A percentile compares a stretch with the other conserved stretches of the same genome.
Evolutionary conservation across 345 rosid species (phyloP).

Genomic region (Clausena lansium): DNA sequence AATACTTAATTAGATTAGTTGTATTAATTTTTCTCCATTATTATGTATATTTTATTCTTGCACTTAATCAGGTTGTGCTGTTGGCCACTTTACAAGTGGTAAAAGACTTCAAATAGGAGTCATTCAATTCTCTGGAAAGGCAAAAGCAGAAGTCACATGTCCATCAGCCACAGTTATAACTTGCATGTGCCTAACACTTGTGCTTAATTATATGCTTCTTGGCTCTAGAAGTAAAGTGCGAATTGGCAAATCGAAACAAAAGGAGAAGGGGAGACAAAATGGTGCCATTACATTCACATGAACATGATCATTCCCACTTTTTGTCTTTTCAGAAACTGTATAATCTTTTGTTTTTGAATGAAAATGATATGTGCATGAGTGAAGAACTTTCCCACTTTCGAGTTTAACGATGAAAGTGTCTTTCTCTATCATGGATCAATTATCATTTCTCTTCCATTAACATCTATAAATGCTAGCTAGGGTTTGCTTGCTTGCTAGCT

Average conservation of each 20-base stretch:
- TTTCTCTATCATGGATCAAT: conserved; percentile 48
- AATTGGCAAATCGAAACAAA: conserved; percentile 15
- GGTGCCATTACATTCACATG: conserved; percentile 25
- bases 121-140: conserved; percentile 11
- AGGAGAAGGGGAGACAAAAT: conserved; percentile 25
- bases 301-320: conserved; percentile 24
- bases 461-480: conserved; percentile 12
- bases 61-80: conserved; percentile 47
- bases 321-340: conserved; percentile 38
- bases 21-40: conserved; percentile 25
- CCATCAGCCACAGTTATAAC: conserved; percentile 23
- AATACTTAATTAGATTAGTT: conserved; percentile 17
- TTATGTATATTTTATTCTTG: conserved; percentile 28
- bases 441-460: conserved; percentile 16
- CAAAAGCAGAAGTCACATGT: conserved; percentile 10
- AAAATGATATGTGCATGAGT: conserved; percentile 23
- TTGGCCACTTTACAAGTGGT: conserved; percentile 52
- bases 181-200: conserved; percentile 10
- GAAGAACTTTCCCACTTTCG: conserved; percentile 36
- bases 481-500: background rate
- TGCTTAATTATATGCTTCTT: conserved; percentile 25
- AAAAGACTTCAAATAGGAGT: conserved; percentile 9
- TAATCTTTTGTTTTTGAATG: conserved; percentile 17
- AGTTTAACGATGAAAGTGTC: conserved; percentile 60
- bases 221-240: conserved; percentile 34